Base-by-base conservation (phyloP, 2,329 filamentous ascomycete genomes). In the Ramularia endophylla region DNA sequence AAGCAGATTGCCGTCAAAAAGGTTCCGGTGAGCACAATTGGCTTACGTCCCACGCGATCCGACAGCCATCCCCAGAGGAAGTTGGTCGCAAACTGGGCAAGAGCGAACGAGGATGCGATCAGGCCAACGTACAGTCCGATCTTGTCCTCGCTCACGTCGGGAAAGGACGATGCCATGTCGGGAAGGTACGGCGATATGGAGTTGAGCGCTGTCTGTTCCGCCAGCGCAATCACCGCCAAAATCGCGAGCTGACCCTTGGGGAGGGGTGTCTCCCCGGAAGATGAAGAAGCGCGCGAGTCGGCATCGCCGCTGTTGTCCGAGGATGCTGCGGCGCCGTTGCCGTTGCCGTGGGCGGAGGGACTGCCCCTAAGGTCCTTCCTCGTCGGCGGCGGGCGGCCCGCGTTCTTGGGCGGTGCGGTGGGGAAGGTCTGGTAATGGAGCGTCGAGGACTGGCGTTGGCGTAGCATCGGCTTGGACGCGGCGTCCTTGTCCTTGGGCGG, bases 181-280 rank as follows among this genome's bases (percentile, higher is more conserved):
- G 92, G 92, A 2, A 98, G 77, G 64, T 98, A 98, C 1, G 92
- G 92, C 8, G 84, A 85, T 57, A 98, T 95, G 16, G 88, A 95
- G 65, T 98, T 98, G 59, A 98, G 76, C 0, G 92, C 92, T 0
- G 90, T 97, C 71, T 98, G 92, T 62, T 98, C 92, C 40, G 86
- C 85, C 16, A 98, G 74, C 5, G 89, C 89, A 46, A 98, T 85
- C 51, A 95, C 69, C 1, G 90, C 90, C 25, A 98, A 71, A 9
- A 97, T 77, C 4, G 81, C 75, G 46, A 98, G 81, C 69, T 97
- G 92, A 52, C 74, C 80, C 51, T 80, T 79, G 0, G 92, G 92
- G 13, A 98, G 68, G 0, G 90, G 89, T 2, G 87, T 86, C 51
- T 78, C 74, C 35, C 35, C 3, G 34, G 37, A 27, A 13, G 40